Conservation (phyloP, 768 basidiomycete genomes). For the Rhodotorula babjevae region DNA sequence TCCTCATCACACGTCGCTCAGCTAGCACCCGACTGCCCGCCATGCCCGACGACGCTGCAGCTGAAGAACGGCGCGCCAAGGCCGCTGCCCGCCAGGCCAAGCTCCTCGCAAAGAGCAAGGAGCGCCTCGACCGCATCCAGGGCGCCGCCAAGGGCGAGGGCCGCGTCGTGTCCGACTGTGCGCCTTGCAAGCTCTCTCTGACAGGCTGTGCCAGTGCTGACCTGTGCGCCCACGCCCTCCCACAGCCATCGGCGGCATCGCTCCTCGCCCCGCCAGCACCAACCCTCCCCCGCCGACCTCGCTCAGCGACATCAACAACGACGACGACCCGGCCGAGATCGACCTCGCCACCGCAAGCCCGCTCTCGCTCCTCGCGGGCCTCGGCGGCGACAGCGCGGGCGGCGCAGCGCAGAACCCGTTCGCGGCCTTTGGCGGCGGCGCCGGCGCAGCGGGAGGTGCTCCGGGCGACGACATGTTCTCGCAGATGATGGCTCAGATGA, state of each 20-base stretch:
- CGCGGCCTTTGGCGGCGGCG: neutral
- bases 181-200: neutral
- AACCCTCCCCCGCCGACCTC: conserved; percentile 4
- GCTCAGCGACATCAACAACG: conserved; percentile 27
- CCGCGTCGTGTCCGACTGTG: conserved; percentile 30
- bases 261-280: neutral
- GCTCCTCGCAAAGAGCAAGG: conserved; percentile 30
- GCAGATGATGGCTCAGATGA: conserved; percentile 37
- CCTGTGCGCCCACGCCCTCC: no score
- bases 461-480: conserved; percentile 27
- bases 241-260: conserved; percentile 17
- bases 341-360: conserved; percentile 24
- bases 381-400: neutral
- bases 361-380: conserved; percentile 9
- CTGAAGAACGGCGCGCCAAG: conserved; percentile 7
- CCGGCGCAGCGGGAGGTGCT: neutral
- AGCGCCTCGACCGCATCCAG: conserved; percentile 32
- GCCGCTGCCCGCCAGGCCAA: conserved; percentile 26
- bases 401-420: neutral
- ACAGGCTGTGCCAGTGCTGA: neutral
- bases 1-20: neutral
- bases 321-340: conserved; percentile 37
- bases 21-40: neutral
- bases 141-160: conserved; percentile 32
- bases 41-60: conserved; percentile 2